Conservation (phyloP, 1,284 basidiomycete genomes). For the Cryptococcus deneoformans region DNA sequence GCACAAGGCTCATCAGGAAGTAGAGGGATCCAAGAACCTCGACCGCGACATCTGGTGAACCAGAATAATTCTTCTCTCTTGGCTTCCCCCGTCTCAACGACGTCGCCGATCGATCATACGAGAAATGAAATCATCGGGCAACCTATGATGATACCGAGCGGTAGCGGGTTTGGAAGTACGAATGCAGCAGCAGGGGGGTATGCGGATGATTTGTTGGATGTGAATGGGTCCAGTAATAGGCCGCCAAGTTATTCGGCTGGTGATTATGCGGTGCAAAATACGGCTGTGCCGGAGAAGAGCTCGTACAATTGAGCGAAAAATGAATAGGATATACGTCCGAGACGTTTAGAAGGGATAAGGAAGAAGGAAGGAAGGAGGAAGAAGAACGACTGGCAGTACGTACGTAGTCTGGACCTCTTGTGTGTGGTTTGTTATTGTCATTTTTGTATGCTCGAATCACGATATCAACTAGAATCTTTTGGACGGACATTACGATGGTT, state of each 20-base stretch:
- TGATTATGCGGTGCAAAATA: slow-evolving; percentile 2
- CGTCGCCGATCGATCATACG: background rate
- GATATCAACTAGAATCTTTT: too few relatives aligned
- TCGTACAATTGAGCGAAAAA: slow-evolving; percentile 4
- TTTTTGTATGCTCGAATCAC: too few relatives aligned
- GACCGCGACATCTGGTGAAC: slow-evolving; percentile 14
- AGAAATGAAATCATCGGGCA: background rate
- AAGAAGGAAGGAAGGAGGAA: too few relatives aligned
- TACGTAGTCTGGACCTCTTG: too few relatives aligned
- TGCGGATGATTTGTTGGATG: slow-evolving; percentile 1
- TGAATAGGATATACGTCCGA: too few relatives aligned
- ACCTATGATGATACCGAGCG: background rate
- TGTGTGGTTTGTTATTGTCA: too few relatives aligned
- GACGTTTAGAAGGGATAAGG: too few relatives aligned
- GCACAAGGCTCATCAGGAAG: background rate
- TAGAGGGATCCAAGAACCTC: slow-evolving; percentile 9
- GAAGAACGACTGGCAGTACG: too few relatives aligned
- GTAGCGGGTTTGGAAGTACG: background rate
- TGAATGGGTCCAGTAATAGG: slow-evolving; percentile 3
- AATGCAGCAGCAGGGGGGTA: background rate
- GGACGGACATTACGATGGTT: too few relatives aligned
- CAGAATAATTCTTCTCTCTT: slow-evolving; percentile 1
- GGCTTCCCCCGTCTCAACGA: slow-evolving; percentile 3
- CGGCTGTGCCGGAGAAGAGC: slow-evolving; percentile 9
- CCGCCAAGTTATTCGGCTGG: slow-evolving; percentile 18